Base-by-base conservation (phyloP, 2,329 filamentous ascomycete species). In the Pseudogymnoascus sp. region DNA sequence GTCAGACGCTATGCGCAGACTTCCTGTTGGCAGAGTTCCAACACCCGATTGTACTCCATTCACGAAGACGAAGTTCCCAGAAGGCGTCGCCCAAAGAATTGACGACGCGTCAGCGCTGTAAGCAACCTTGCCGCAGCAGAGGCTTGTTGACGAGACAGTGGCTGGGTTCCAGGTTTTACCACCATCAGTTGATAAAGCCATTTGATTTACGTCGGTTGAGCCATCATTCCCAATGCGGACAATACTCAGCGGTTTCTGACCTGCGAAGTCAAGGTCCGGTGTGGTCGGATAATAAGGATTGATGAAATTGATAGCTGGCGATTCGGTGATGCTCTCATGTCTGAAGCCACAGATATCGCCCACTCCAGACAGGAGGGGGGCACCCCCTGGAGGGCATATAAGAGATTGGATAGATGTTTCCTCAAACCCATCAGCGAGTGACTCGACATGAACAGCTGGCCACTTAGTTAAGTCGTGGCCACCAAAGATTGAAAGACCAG, bases 401-500 rank as follows among this genome's bases (percentile, higher is more conserved):
- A 84, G 70, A 2, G 74, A 78, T 6, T 78, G 75, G 0, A 83
- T 74, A 2, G 80, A 74, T 50, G 78, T 79, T 65, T 84, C 81
- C 61, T 84, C 81, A 28, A 84, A 82, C 0, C 81, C 81, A 28
- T 79, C 75, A 1, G 81, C 81, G 4, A 83, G 72, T 1, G 78
- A 79, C 57, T 79, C 66, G 54, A 83, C 77, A 1, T 76, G 74
- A 2, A 66, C 69, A 0, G 75, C 75, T 61, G 83, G 81, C 81
- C 81, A 84, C 12, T 79, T 79, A 0, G 77, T 78, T n/a, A 84
- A 70, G 62, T 84, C 80, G 59, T 78, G 77, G 1, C 81, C 79
- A 8, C 80, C 80, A 37, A 77, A 81, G 47, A 83, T 71, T 0
- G 80, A 82, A n/a, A 78, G 70, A 2, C 83, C 82, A 0, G 83